Base-by-base conservation (phyloP, 2,329 filamentous ascomycete species). In the Scytalidium sp. region DNA sequence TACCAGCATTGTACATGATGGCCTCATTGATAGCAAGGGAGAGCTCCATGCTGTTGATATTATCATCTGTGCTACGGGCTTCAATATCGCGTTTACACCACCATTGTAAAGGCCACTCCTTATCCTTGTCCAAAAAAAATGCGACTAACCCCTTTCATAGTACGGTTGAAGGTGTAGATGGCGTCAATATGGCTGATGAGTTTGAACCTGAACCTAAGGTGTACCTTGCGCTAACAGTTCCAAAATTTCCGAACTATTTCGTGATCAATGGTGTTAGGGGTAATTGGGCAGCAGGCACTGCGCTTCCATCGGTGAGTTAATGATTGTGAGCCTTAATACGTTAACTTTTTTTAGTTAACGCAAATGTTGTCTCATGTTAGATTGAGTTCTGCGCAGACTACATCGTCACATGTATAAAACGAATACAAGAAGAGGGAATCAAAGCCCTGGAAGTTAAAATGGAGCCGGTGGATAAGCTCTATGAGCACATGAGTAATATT, bases 171-270 rank as follows among this genome's bases (percentile, higher is more conserved):
- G 29, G 23, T 17, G 19, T 46, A 8, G 23, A 32, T 21, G 22
- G 27, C 21, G 25, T 27, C 43, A n/a, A 29, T 23, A 15, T 50
- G 49, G 49, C 29, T 10, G 8, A 15, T 13, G 6, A 40, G 20
- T 20, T 44, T 44, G 5, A 41, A 27, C 9, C 42, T 22, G 21
- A 46, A 50, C 21, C 49, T 50, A 20, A 27, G 7, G 25, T 27
- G 13, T 60, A 60, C 45, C 43, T 60, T 8, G 51, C 54, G 10
- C 41, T 56, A 10, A 53, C 55, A 19, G 55, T 49, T 43, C 49
- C 58, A 49, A 49, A 55, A 52, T 32, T 61, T 55, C 40, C 55
- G 41, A 46, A 64, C 50, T 54, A 57, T 57, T 45, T 64, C 13
- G 25, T 27, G 7, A 13, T 36, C 32, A 32, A 47, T 46, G 27